Evolutionary conservation across 352 stramenopile genomes (phyloP).

Genomic region (Blastocystis sp.): DNA sequence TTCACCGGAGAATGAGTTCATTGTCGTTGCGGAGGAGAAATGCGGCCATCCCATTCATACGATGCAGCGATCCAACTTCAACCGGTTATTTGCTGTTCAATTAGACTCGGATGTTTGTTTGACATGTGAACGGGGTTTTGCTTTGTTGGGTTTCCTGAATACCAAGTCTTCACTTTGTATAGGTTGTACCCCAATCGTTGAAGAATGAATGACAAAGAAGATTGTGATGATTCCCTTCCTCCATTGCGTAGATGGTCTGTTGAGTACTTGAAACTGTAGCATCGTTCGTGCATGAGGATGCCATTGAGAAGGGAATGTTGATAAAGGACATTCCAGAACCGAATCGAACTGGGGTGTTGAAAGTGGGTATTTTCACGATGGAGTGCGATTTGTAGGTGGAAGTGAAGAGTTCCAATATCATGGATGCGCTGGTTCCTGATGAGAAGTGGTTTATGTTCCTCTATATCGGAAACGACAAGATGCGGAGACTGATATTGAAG

Average conservation of each 20-base stretch:
- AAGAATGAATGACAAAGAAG: neutral
- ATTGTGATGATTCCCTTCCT: neutral
- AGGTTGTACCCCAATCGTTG: neutral
- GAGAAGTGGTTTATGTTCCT: constrained; percentile 38
- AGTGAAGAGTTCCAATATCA: neutral
- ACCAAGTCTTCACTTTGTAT: too few relatives aligned
- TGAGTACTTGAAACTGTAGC: neutral
- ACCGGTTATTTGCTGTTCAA: neutral
- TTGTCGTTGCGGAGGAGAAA: neutral
- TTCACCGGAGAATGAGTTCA: neutral
- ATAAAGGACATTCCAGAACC: neutral
- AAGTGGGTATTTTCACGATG: neutral
- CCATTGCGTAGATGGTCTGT: neutral
- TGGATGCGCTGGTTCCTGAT: neutral
- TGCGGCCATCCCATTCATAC: neutral
- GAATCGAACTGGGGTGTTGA: neutral
- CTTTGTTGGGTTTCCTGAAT: too few relatives aligned
- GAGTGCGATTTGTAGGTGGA: neutral
- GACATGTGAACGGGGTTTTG: neutral
- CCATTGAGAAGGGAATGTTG: neutral
- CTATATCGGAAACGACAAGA: neutral
- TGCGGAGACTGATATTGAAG: constrained; percentile 24
- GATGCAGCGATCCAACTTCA: neutral
- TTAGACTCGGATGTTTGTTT: neutral
- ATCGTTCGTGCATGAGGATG: constrained; percentile 38